Conservation (phyloP, 2,329 filamentous ascomycete species). For the Talaromyces sp. region DNA sequence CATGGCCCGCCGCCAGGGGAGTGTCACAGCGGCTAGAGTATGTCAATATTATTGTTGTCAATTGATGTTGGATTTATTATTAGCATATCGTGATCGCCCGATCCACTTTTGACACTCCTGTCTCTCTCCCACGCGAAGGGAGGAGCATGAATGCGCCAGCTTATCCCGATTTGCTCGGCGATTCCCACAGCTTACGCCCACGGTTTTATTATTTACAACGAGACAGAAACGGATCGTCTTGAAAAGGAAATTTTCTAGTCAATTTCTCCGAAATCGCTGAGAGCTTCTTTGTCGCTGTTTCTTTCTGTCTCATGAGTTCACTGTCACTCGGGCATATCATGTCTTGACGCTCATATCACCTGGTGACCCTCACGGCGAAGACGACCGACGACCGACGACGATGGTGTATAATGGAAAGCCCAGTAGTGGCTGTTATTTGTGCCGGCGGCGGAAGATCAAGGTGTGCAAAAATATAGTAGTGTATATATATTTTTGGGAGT, state of each 20-base stretch:
- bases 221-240: neutral
- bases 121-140: neutral
- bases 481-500: neutral
- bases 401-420: conserved; percentile 39
- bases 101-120: neutral
- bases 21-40: neutral
- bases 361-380: conserved; percentile 4
- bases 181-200: neutral
- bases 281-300: neutral
- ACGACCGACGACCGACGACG: conserved; percentile 3
- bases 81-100: neutral
- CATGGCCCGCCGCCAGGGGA: neutral
- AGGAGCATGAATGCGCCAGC: neutral
- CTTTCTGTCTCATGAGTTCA: neutral
- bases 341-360: conserved; percentile 1
- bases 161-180: neutral
- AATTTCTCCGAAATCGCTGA: neutral
- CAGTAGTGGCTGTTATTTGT: conserved; percentile 34
- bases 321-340: conserved; percentile 1
- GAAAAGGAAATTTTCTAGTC: too few relatives aligned
- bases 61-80: neutral
- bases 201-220: neutral
- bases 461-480: conserved; percentile 13
- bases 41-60: too few relatives aligned
- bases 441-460: conserved; percentile 36